These are phyloP conservation scores for Eimeria necatrix DNA, from an alignment of 169 alveolate species.

Conservation along the genomic window DNA sequence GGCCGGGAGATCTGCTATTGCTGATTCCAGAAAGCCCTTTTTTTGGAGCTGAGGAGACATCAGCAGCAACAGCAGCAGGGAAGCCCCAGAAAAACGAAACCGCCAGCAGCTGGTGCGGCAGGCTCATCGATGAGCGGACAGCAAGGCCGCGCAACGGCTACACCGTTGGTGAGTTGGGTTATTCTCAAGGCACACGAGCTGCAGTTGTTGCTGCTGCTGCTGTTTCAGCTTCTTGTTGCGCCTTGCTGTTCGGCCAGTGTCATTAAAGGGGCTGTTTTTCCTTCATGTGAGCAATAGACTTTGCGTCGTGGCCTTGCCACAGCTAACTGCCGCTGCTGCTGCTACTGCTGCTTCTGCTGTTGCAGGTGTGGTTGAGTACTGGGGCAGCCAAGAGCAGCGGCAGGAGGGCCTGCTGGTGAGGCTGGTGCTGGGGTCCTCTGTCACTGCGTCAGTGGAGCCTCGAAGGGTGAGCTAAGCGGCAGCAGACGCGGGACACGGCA, in stretches of 20 bases:
- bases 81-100: neutral
- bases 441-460: neutral
- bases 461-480: neutral
- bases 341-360: neutral
- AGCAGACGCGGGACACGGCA: neutral
- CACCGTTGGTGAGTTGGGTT: neutral
- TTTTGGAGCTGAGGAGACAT: neutral
- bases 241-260: neutral
- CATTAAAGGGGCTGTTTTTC: neutral
- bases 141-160: slow-evolving; percentile 18
- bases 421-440: slow-evolving; percentile 27
- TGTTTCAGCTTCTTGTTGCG: neutral
- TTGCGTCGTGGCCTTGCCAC: neutral
- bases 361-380: neutral
- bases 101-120: slow-evolving; percentile 39
- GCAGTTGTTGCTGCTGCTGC: neutral
- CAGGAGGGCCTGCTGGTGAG: slow-evolving; percentile 22
- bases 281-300: neutral
- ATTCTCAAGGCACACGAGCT: neutral
- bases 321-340: neutral
- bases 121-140: neutral
- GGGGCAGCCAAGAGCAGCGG: slow-evolving; percentile 27
- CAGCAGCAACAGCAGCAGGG: slow-evolving; percentile 5
- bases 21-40: slow-evolving; percentile 7
- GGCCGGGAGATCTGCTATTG: slow-evolving; percentile 7